Evolutionary conservation across 1,139 yeast genomes (phyloP).

Genomic region (Saccharomyces hybrid): DNA sequence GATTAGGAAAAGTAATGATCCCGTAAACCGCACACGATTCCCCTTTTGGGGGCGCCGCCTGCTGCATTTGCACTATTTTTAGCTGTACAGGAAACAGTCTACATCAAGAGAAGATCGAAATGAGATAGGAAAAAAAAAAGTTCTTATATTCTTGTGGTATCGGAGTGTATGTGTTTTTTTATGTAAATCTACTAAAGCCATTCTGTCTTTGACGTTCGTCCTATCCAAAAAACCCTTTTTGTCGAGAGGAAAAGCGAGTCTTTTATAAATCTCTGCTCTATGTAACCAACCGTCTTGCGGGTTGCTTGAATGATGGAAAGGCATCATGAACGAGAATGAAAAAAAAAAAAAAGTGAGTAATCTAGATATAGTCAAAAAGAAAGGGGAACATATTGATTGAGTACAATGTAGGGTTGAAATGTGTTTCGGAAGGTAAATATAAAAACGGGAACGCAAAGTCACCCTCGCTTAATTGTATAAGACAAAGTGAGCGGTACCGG

Average conservation of each 20-base stretch:
- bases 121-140: neutral
- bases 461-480: neutral
- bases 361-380: neutral
- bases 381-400: neutral
- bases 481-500: too few relatives aligned
- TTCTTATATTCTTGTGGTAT: neutral
- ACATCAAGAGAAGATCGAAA: neutral
- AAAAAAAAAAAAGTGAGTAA: neutral
- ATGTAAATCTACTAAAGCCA: neutral
- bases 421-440: neutral
- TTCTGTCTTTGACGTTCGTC: neutral
- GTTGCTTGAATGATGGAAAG: neutral
- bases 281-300: neutral
- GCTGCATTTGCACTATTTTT: neutral
- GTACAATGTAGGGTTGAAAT: neutral
- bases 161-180: neutral
- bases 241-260: neutral
- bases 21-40: neutral
- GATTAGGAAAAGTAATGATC: neutral
- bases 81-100: neutral
- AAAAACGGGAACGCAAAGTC: constrained; percentile 1
- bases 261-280: neutral
- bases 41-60: neutral
- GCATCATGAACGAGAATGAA: neutral
- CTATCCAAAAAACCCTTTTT: neutral